Evolutionary conservation across 352 stramenopile species (phyloP), one percentile per base, ranked within the genome.

Genomic region (Phytophthora cryptogea): DNA sequence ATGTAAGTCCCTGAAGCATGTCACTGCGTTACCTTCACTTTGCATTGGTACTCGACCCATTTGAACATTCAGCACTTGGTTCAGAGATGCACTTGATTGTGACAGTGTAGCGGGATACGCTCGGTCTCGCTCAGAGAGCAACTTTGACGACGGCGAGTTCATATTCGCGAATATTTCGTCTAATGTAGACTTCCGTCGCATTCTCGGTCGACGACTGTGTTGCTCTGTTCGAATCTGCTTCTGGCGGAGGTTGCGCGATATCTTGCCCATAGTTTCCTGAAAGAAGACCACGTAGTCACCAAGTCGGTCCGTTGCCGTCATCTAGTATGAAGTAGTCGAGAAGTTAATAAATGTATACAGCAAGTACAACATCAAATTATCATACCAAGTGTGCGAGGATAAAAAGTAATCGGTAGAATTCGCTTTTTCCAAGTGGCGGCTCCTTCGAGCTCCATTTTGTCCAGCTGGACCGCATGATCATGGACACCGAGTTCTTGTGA

Each of bases 401-500:
- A 50, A 92, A 92, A 8, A 94, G 64, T 16, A 91, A 44, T 1
- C 77, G 77, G 16, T 62, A 86, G 56, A 90, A 87, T 46, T 92
- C 85, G 28, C 42, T 41, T 49, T 80, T 73, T n/a, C 56, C 51
- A 5, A 92, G 66, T 30, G 81, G 80, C 27, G 68, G 53, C 30
- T 90, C 80, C 27, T 80, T 85, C 14, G 66, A 13, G 27, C 57
- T 83, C 77, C 80, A 95, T 54, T 90, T 90, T 14, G 78, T 81
- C 80, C 83, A 93, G 31, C 49, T 74, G 8, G 71, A 61, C 9
- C 78, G 76, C 67, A 93, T 58, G 50, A 92, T 81, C 71, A 90
- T 91, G 3, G 78, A 88, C 14, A 92, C 80, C 1, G 80, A 84
- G 58, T 90, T 91, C 60, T 90, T 90, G 60, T 91, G 79, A 5